Evolutionary conservation across 257 asterid genomes (phyloP).

Genomic region (Ilex asprella): DNA sequence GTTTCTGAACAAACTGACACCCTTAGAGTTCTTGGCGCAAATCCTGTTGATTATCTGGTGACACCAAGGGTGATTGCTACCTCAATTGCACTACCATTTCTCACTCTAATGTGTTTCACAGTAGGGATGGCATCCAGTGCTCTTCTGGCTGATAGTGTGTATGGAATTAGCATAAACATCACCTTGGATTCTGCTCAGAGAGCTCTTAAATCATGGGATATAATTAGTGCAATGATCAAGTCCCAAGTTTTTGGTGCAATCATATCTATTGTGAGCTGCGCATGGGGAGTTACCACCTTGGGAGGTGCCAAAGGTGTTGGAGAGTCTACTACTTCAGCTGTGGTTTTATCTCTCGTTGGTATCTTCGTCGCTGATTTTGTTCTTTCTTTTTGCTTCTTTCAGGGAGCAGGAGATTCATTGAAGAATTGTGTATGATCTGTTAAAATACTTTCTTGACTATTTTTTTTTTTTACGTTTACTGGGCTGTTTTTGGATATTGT

Average conservation of each 20-base stretch:
- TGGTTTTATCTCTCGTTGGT: slow-evolving; percentile 85
- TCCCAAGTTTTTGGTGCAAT: slow-evolving; percentile 78
- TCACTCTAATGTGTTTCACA: slow-evolving; percentile 78
- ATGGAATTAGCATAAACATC: slow-evolving; percentile 79
- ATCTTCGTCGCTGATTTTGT: slow-evolving; percentile 86
- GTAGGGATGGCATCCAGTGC: slow-evolving; percentile 94
- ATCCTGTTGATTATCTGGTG: slow-evolving; percentile 85
- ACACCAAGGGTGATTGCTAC: slow-evolving; percentile 90
- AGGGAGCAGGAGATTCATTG: slow-evolving; percentile 91
- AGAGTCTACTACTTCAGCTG: slow-evolving; percentile 94
- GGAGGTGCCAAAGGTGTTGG: slow-evolving; percentile 99
- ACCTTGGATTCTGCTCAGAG: slow-evolving; percentile 85
- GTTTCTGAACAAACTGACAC: slow-evolving; percentile 97
- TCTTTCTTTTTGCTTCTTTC: slow-evolving; percentile 80
- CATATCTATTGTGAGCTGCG: slow-evolving; percentile 86
- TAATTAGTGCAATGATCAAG: slow-evolving; percentile 87
- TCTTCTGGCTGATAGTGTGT: slow-evolving; percentile 66
- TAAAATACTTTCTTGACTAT: too few species aligned
- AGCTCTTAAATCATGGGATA: slow-evolving; percentile 81
- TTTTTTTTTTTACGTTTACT: too few species aligned
- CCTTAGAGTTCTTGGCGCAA: slow-evolving; percentile 78
- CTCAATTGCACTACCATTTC: slow-evolving; percentile 63
- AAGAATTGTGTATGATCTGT: slow-evolving; percentile 54
- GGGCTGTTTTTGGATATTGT: too few species aligned
- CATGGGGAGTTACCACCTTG: slow-evolving; percentile 93